Conservation (phyloP, 495 filamentous ascomycete species). For the Penicillium nucicola region DNA sequence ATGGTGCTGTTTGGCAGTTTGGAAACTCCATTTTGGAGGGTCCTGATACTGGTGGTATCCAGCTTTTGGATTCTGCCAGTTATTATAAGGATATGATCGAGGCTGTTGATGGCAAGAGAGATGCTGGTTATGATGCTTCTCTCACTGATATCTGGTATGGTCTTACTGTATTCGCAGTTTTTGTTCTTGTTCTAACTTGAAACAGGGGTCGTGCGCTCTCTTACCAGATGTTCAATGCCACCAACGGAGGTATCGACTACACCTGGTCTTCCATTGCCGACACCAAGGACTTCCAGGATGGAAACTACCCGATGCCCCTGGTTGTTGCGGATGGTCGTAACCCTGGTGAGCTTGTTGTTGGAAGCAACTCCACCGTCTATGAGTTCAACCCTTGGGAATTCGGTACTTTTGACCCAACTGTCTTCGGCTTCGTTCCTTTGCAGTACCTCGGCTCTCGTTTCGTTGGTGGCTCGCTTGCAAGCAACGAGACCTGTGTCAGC, state of each 20-base stretch:
- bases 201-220: constrained; percentile 64
- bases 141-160: constrained; percentile 83
- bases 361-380: constrained; percentile 75
- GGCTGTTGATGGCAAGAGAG: constrained; percentile 60
- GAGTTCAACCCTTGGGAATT: constrained; percentile 91
- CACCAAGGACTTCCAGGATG: constrained; percentile 62
- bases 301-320: constrained; percentile 77
- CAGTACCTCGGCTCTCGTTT: constrained; percentile 81
- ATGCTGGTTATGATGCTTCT: constrained; percentile 71
- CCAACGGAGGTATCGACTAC: constrained; percentile 71
- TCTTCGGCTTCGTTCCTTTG: constrained; percentile 74
- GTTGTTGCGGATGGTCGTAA: constrained; percentile 72
- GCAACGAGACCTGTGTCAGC: constrained; percentile 60
- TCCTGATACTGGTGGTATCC: constrained; percentile 50
- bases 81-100: constrained; percentile 67
- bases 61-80: constrained; percentile 46
- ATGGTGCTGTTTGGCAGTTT: constrained; percentile 69
- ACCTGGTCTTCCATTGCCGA: constrained; percentile 87
- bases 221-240: constrained; percentile 78
- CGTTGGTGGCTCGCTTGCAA: constrained; percentile 56
- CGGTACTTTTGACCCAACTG: constrained; percentile 77
- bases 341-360: constrained; percentile 61
- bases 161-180: constrained; percentile 9
- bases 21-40: constrained; percentile 73
- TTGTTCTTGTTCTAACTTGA: constrained; percentile 6